These are phyloP conservation scores for Coccomyxa sp. DNA, from an alignment of 139 green algal genomes.

Conservation along the genomic window DNA sequence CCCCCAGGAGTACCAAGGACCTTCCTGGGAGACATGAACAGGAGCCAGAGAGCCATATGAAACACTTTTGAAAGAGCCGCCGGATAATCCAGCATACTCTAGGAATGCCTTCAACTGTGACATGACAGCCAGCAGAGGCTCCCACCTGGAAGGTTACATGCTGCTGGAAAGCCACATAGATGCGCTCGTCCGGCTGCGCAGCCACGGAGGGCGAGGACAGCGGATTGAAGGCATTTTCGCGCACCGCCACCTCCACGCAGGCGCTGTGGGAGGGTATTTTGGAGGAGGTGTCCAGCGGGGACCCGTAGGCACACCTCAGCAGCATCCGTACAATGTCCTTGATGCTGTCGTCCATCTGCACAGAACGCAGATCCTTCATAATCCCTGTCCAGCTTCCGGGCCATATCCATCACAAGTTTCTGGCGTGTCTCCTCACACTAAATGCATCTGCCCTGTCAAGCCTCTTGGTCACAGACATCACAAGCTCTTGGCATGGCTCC, in stretches of 20 bases:
- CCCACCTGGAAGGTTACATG: conserved; percentile 17
- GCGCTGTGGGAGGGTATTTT: not conserved
- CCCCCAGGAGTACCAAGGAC: too few species aligned
- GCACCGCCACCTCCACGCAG: conserved; percentile 14
- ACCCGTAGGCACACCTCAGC: conserved; percentile 22
- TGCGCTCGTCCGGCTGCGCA: conserved; percentile 16
- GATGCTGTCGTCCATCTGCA: not conserved
- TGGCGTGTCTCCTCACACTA: too few species aligned
- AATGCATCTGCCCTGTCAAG: too few species aligned
- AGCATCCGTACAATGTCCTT: conserved; percentile 5
- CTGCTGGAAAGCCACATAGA: conserved; percentile 25
- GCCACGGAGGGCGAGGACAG: conserved; percentile 6
- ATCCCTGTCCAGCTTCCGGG: too few species aligned
- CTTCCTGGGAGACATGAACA: too few species aligned
- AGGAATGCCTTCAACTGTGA: too few species aligned
- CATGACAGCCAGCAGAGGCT: not conserved
- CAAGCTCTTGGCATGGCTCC: too few species aligned
- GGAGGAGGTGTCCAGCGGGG: not conserved
- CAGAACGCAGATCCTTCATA: not conserved
- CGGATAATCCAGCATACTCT: too few species aligned
- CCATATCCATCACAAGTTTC: too few species aligned
- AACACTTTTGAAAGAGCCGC: not conserved
- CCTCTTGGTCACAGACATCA: too few species aligned
- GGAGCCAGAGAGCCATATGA: too few species aligned
- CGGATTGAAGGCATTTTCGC: conserved; percentile 25